These are phyloP conservation scores for Amoebophrya sp. DNA, from an alignment of 169 alveolate species.

Conservation along the genomic window DNA sequence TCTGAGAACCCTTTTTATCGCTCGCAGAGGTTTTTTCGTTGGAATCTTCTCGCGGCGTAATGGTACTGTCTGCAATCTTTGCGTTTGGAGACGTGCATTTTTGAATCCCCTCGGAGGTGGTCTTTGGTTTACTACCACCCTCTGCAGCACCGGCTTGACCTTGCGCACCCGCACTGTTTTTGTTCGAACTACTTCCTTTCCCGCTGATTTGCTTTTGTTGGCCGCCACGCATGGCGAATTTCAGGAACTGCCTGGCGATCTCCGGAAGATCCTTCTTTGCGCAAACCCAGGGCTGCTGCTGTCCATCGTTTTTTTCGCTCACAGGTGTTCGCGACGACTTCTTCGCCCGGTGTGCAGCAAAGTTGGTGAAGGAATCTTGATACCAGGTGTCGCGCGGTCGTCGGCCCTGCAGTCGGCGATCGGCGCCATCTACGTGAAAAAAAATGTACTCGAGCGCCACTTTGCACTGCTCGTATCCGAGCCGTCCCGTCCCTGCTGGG, in stretches of 20 bases:
- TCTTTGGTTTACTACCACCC: no score
- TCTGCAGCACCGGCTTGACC: not conserved
- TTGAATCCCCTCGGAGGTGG: no score
- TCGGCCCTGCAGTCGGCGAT: not conserved
- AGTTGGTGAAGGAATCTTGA: not conserved
- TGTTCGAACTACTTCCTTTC: no score
- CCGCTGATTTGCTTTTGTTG: no score
- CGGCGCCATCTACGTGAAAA: no score
- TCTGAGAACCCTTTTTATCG: no score
- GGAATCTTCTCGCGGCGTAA: no score
- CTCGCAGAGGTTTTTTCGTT: no score
- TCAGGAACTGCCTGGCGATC: not conserved
- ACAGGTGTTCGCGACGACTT: no score
- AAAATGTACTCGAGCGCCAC: not conserved
- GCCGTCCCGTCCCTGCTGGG: not conserved
- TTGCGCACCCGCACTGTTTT: not conserved
- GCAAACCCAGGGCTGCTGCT: not conserved
- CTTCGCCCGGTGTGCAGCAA: not conserved
- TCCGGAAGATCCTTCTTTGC: not conserved
- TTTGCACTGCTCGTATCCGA: not conserved
- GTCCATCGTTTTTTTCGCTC: no score
- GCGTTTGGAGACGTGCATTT: no score
- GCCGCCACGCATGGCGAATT: not conserved
- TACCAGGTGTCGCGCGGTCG: not conserved
- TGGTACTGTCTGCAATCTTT: no score